Evolutionary conservation across 2,329 filamentous ascomycete genomes (phyloP), one percentile per base, ranked within the genome.

Genomic region (Microcera coccophila): DNA sequence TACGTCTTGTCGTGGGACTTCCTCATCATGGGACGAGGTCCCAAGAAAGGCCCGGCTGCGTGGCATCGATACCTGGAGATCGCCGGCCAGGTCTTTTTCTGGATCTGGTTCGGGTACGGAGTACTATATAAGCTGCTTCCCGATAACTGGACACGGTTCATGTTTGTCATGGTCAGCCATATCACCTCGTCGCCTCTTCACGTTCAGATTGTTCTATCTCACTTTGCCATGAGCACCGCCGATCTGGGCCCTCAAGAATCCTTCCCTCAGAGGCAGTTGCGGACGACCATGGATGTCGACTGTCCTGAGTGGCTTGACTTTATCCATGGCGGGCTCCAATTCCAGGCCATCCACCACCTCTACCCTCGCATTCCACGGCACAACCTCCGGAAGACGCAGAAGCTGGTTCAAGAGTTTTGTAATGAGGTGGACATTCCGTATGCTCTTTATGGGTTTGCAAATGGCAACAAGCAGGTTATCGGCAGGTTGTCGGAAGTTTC

Each of bases 281-380:
- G 90, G 53, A 95, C 90, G 1, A 95, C 90, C 11, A 95, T 95
- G 89, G 89, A 95, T 51, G 82, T 95, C 17, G 88, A 93, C 61
- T 95, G 89, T 60, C 87, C 89, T 1, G 73, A 77, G 11, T 95
- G 90, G 89, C 73, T 95, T 11, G 89, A 95, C 61, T 95, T 90
- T 61, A 79, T 95, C 64, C 89, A 95, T 55, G 89, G 89, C 17
- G 90, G 89, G 4, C 70, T 95, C 48, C 90, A 95, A 63, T 95
- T 95, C 65, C 89, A 95, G 65, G 88, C 84, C 7, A 84, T 95
- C 39, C 89, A 95, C 60, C 89, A 95, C 61, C 70, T 95, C 17
- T 95, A 84, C 61, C 89, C 89, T 2, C 79, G 89, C 10, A 81
- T 95, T 48, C 90, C 90, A 9, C 76, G 89, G 32, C 89, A 95